These are phyloP conservation scores for Batkoa obscura DNA, from an alignment of 371 early-diverging fungal genomes.

Conservation along the genomic window DNA sequence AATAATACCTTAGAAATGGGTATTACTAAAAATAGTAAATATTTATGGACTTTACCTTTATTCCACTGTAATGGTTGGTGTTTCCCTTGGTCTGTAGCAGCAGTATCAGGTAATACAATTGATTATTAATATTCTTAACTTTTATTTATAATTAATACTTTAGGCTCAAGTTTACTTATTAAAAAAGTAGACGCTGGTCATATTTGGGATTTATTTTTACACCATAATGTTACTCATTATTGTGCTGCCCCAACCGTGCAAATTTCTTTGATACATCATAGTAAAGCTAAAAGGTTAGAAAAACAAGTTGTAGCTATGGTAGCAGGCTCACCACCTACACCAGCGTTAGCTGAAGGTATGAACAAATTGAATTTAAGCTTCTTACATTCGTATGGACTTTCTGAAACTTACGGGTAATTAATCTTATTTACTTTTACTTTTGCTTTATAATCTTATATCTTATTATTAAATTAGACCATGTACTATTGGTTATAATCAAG, in stretches of 20 bases:
- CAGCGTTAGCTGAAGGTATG: conserved; percentile 27
- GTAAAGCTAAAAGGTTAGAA: conserved; percentile 18
- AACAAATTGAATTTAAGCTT: conserved; percentile 27
- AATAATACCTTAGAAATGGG: conserved; percentile 25
- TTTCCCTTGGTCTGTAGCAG: conserved; percentile 38
- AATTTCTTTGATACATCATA: conserved; percentile 34
- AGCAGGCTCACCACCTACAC: conserved; percentile 36
- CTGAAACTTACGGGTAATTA: conserved; percentile 33
- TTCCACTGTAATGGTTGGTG: conserved; percentile 53
- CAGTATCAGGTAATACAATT: conserved; percentile 15
- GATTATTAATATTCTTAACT: neutral
- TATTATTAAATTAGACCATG: conserved; percentile 14
- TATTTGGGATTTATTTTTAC: conserved; percentile 30
- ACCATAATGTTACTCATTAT: conserved; percentile 34
- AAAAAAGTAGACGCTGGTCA: conserved; percentile 31
- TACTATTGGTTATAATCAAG: conserved; percentile 10
- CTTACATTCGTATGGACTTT: conserved; percentile 46
- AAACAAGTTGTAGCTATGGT: conserved; percentile 25
- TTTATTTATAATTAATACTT: neutral
- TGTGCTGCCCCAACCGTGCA: conserved; percentile 49
- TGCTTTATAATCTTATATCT: neutral
- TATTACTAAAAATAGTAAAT: conserved; percentile 22
- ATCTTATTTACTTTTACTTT: too few species aligned
- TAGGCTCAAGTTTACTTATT: conserved; percentile 29
- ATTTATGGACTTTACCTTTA: conserved; percentile 39